Percentiles rank a stretch among this genome's conserved stretches.
Evolutionary conservation across 805 yeast species (phyloP).

Genomic region (Barnettozyma wickerhamii): DNA sequence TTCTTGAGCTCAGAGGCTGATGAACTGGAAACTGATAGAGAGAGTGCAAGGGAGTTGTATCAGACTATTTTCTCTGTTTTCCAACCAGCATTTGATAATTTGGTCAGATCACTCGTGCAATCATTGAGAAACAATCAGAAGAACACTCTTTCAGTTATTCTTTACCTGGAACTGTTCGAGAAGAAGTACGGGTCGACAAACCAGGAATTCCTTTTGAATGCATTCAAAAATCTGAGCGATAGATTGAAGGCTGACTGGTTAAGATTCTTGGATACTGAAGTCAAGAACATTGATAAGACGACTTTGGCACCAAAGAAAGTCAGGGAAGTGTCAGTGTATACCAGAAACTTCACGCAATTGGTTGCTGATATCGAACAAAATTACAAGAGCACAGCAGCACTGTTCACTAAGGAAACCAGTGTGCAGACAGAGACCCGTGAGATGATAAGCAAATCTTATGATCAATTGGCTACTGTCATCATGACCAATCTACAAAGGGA

Average conservation of each 20-base stretch:
- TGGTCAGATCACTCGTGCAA: slow-evolving; percentile 29
- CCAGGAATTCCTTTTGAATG: slow-evolving; percentile 58
- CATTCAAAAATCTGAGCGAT: slow-evolving; percentile 47
- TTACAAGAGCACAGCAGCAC: slow-evolving; percentile 12
- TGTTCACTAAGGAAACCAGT: slow-evolving; percentile 6
- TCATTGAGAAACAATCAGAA: slow-evolving; percentile 35
- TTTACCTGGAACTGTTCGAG: slow-evolving; percentile 38
- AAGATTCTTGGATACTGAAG: slow-evolving; percentile 52
- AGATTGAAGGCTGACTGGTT: slow-evolving; percentile 54
- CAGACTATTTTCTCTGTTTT: slow-evolving; percentile 45
- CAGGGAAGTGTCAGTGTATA: slow-evolving; percentile 39
- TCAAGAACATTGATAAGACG: slow-evolving; percentile 37
- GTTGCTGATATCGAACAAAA: slow-evolving; percentile 34
- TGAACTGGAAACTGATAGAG: slow-evolving; percentile 41
- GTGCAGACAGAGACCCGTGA: slow-evolving; percentile 20
- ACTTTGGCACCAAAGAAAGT: slow-evolving; percentile 31
- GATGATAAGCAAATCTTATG: slow-evolving; percentile 27
- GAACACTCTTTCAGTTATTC: slow-evolving; percentile 38
- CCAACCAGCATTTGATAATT: slow-evolving; percentile 28
- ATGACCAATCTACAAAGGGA: slow-evolving; percentile 27
- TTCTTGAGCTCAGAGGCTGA: slow-evolving; percentile 29
- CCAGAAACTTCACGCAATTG: slow-evolving; percentile 45
- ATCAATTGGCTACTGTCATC: slow-evolving; percentile 26
- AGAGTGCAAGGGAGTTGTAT: slow-evolving; percentile 43
- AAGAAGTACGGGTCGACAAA: slow-evolving; percentile 40